phyloP scores from a whole-genome alignment of 176 grass and related monocot genomes.

The Hordeum marinum region DNA sequence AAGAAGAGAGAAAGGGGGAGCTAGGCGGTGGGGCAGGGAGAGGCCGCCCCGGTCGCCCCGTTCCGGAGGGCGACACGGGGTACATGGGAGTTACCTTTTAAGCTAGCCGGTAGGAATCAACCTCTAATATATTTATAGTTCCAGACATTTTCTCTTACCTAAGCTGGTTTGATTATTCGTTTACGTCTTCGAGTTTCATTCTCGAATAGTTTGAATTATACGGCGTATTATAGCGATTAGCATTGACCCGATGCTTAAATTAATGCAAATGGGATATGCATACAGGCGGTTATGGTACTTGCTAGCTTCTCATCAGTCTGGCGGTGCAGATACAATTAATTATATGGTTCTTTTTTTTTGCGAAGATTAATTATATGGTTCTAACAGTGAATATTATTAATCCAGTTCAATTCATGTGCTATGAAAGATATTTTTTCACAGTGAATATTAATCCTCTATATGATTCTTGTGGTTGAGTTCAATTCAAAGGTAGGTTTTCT shows the following conservation, averaged over 20 bases:
- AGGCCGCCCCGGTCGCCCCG: too few relatives aligned
- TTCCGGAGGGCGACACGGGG: too few relatives aligned
- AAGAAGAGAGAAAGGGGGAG: too few relatives aligned
- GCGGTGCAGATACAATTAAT: not conserved
- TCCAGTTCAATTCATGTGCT: too few relatives aligned
- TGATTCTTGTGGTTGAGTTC: not conserved
- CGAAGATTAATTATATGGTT: too few relatives aligned
- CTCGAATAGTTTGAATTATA: not conserved
- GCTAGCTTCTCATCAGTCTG: not conserved
- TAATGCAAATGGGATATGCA: constrained; percentile 6
- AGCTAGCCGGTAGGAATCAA: too few relatives aligned
- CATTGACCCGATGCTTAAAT: not conserved
- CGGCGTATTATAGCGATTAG: not conserved
- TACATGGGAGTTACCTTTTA: too few relatives aligned
- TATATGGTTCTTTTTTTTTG: not conserved
- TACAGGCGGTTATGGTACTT: not conserved
- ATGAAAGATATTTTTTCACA: not conserved
- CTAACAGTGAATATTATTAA: not conserved
- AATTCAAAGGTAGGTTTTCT: not conserved
- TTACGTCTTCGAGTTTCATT: not conserved
- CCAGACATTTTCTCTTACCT: too few relatives aligned
- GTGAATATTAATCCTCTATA: not conserved
- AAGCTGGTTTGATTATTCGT: not conserved
- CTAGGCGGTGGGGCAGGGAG: too few relatives aligned
- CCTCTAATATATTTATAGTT: not conserved